Evolutionary conservation across 768 basidiomycete genomes (phyloP).

Genomic region (Pleurotus giganteus): DNA sequence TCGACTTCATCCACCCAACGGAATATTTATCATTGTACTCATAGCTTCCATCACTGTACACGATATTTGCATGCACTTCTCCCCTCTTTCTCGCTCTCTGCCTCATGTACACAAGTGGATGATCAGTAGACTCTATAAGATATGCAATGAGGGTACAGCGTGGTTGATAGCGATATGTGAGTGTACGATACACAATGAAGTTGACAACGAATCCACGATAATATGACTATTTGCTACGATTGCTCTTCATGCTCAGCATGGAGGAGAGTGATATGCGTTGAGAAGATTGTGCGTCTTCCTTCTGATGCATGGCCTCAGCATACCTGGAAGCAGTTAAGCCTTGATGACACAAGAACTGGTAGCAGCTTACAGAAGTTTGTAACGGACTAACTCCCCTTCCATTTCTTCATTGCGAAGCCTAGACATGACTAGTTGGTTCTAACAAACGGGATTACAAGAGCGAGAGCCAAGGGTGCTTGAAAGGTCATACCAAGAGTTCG

Average conservation of each 20-base stretch:
- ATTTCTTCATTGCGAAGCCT: conserved; percentile 90
- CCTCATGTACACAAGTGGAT: neutral
- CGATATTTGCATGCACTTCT: conserved; percentile 3
- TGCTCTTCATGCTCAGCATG: conserved; percentile 29
- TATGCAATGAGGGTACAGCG: conserved; percentile 6
- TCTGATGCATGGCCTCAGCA: conserved; percentile 78
- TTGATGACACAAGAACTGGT: conserved; percentile 3
- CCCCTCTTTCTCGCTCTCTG: neutral
- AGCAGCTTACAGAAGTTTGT: conserved; percentile 77
- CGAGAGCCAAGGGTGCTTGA: neutral
- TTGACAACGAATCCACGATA: neutral
- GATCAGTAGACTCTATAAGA: neutral
- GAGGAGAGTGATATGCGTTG: conserved; percentile 56
- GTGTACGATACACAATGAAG: neutral
- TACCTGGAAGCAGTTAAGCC: conserved; percentile 30
- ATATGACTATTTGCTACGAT: neutral
- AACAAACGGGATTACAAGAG: neutral
- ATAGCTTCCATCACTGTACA: conserved; percentile 1
- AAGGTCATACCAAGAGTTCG: conserved; percentile 54
- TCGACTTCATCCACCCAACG: neutral
- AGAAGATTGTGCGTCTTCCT: conserved; percentile 67
- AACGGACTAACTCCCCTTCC: conserved; percentile 90
- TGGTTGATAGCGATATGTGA: conserved; percentile 4
- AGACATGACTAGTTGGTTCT: conserved; percentile 91
- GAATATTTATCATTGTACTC: neutral